These are phyloP conservation scores for Fusarium tricinctum DNA, from an alignment of 2,329 filamentous ascomycete genomes.

Conservation along the genomic window DNA sequence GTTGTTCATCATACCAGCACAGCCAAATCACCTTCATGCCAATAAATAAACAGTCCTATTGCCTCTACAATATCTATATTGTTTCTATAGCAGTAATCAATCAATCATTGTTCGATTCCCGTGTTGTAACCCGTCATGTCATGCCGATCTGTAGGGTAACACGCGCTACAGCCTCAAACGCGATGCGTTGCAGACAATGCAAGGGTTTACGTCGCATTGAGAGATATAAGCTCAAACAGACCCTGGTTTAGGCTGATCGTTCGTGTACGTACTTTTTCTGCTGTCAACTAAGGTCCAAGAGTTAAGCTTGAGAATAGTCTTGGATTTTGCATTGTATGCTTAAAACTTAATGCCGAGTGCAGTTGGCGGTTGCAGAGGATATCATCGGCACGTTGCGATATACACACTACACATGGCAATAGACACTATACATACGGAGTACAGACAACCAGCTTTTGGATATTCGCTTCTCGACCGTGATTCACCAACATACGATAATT, in stretches of 20 bases:
- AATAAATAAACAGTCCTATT: no score
- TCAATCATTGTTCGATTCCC: background rate
- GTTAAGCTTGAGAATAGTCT: conserved; percentile 18
- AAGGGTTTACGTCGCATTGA: conserved; percentile 7
- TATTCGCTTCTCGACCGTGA: no score
- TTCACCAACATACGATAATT: no score
- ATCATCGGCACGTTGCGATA: no score
- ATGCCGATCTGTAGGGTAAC: conserved; percentile 26
- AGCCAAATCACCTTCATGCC: no score
- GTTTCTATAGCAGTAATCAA: background rate
- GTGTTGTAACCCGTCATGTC: background rate
- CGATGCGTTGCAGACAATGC: conserved; percentile 12
- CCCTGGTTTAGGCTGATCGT: conserved; percentile 2
- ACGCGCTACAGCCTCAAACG: conserved; percentile 21
- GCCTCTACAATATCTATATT: background rate
- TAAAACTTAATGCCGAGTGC: conserved; percentile 6
- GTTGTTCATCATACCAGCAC: no score
- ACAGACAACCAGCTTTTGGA: no score
- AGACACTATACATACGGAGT: no score
- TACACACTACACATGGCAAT: no score
- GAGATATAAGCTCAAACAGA: conserved; percentile 20
- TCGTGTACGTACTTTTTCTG: background rate
- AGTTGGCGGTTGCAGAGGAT: no score
- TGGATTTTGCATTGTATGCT: conserved; percentile 10
- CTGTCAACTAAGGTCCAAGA: background rate